Base-by-base conservation (phyloP, 345 rosid species). In the Acer negundo region DNA sequence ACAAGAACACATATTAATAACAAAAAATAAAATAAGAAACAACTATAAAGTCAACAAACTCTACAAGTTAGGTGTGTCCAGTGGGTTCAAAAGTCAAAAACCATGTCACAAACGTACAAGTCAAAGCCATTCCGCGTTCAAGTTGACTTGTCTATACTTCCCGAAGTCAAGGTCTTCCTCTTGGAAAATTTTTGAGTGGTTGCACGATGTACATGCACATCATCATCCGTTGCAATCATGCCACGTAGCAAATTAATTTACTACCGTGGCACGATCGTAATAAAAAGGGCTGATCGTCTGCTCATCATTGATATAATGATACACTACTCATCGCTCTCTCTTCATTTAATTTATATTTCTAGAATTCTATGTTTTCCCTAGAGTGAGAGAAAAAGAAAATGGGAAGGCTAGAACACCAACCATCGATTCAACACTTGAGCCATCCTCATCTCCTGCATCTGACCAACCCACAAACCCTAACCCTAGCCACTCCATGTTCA, bases 391-490 rank as follows among this genome's bases (percentile, higher is more conserved):
- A 7, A 7, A 22, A 17, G 38, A 61, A 49, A 6, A 87, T 91
- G 95, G 88, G 90, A 22, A 82, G 80, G 82, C 88, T 88, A 6
- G 80, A 77, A 44, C 81, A 84, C 11, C 81, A 86, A 40, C 79
- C 78, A 6, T 67, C 47, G 10, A 79, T 89, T 46, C 86, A 74
- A 65, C 92, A 89, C 75, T 85, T 82, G 62, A 86, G 90, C 86
- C 92, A 90, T 58, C 91, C 86, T 53, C 94, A 89, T 69, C 84
- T 72, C 3, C 85, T 92, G 17, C 86, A 87, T 9, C 82, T 90
- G 59, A 64, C 83, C 62, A 82, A 74, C 75, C 5, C 77, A 69
- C 88, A 20, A 31, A 62, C 28, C 53, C 76, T 82, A 4, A 70
- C n/a, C 64, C 46, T 42, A 8, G 10, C 46, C 2, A 56, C 73